These are phyloP conservation scores for Saccharum officinarum DNA, from an alignment of 176 grass and related monocot genomes.

Conservation along the genomic window DNA sequence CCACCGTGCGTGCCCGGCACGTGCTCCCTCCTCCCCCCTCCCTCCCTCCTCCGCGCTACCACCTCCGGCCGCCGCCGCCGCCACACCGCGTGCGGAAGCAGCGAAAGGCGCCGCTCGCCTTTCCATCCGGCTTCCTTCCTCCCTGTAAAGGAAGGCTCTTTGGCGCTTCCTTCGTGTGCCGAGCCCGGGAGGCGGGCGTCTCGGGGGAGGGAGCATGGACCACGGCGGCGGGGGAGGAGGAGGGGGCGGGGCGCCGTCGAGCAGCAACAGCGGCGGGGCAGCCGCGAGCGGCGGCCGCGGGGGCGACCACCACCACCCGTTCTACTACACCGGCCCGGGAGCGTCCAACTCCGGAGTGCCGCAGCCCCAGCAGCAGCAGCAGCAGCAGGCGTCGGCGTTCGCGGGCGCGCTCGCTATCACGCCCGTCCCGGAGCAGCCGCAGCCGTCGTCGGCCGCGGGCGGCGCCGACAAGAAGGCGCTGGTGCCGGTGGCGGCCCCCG, in stretches of 20 bases:
- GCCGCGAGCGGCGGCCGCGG: background rate
- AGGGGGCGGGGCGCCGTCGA: conserved; percentile 45
- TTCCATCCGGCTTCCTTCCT: background rate
- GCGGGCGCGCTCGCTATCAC: conserved; percentile 60
- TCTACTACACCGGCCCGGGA: conserved; percentile 54
- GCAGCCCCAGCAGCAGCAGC: background rate
- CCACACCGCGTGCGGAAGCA: background rate
- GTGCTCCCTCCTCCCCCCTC: conserved; percentile 21
- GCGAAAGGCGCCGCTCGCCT: conserved; percentile 39
- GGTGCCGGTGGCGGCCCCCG: background rate
- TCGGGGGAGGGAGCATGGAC: conserved; percentile 29
- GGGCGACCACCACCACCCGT: conserved; percentile 48
- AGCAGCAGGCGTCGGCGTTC: conserved; percentile 60
- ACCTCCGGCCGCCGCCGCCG: conserved; percentile 19
- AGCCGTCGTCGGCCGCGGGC: conserved; percentile 40
- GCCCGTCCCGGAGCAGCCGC: conserved; percentile 31
- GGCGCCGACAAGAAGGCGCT: conserved; percentile 54
- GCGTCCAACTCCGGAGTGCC: conserved; percentile 32
- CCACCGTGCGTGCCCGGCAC: conserved; percentile 43
- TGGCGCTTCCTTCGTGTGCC: background rate
- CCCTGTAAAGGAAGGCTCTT: background rate
- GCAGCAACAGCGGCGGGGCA: conserved; percentile 58
- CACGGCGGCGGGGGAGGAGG: conserved; percentile 40
- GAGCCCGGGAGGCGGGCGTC: background rate
- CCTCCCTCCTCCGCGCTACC: background rate